Evolutionary conservation across 192 early-diverging fungal genomes (phyloP).

Genomic region (Coemansia sp.): DNA sequence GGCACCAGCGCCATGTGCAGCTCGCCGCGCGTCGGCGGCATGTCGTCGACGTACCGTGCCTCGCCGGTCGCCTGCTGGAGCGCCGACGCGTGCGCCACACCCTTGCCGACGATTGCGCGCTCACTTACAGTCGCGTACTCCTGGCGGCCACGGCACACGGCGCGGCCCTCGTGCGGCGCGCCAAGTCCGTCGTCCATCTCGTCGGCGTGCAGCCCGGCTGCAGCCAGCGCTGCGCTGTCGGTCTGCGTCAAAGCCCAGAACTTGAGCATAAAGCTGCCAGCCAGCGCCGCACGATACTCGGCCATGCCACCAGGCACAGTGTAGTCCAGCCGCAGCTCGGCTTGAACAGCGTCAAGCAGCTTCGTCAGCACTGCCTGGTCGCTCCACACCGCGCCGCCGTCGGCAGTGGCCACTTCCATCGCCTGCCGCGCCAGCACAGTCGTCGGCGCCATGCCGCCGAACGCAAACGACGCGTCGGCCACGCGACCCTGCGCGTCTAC

Average conservation of each 20-base stretch:
- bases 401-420: conserved; percentile 9
- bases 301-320: conserved; percentile 67
- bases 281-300: conserved; percentile 62
- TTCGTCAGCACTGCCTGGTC: conserved; percentile 45
- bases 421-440: conserved; percentile 14
- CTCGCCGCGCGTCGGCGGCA: conserved; percentile 68
- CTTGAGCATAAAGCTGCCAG: conserved; percentile 60
- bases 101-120: conserved; percentile 59
- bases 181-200: conserved; percentile 16
- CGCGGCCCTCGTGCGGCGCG: conserved; percentile 7
- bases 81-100: conserved; percentile 69
- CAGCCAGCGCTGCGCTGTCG: conserved; percentile 9
- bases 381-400: conserved; percentile 60
- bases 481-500: conserved; percentile 47
- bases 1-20: conserved; percentile 66
- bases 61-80: conserved; percentile 84
- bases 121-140: conserved; percentile 48
- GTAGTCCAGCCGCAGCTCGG: conserved; percentile 51
- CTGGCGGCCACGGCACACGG: conserved; percentile 35
- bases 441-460: conserved; percentile 76
- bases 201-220: conserved; percentile 6
- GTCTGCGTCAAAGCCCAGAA: conserved; percentile 57
- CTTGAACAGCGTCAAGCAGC: conserved; percentile 38
- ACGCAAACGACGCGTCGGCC: conserved; percentile 66
- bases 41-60: conserved; percentile 81